phyloP scores from a whole-genome alignment of 345 rosid species.

The Crucihimalaya himalaica region DNA sequence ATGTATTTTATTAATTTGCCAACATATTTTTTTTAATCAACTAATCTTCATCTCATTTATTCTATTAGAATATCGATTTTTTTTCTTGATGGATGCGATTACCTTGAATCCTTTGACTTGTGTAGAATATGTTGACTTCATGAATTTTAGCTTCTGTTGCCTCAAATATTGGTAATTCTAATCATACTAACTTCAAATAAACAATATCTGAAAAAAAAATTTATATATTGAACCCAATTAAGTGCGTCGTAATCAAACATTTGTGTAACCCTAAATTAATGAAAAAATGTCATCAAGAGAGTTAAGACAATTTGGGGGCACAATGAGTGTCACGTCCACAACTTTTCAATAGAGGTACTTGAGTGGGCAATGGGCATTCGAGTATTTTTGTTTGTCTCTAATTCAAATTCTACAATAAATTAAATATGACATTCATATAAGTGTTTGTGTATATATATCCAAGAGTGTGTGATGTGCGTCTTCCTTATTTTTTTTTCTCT shows the following conservation, averaged over 20 bases:
- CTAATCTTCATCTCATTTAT: neutral
- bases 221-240: neutral
- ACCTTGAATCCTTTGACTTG: slow-evolving; percentile 18
- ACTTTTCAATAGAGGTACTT: slow-evolving; percentile 32
- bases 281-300: slow-evolving; percentile 16
- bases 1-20: neutral
- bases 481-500: neutral
- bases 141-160: neutral
- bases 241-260: neutral
- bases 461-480: slow-evolving; percentile 16
- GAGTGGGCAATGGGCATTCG: slow-evolving; percentile 42
- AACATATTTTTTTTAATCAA: neutral
- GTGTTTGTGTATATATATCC: slow-evolving; percentile 1
- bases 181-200: neutral
- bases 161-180: neutral
- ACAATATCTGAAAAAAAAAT: neutral
- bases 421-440: neutral
- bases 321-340: slow-evolving; percentile 33
- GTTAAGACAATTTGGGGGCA: slow-evolving; percentile 21
- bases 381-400: slow-evolving; percentile 36
- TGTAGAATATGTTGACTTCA: slow-evolving; percentile 16
- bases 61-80: neutral
- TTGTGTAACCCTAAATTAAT: slow-evolving; percentile 9
- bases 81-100: neutral
- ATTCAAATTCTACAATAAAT: slow-evolving; percentile 18